Conservation (phyloP, 768 basidiomycete species). For the Boletus coccyginus region DNA sequence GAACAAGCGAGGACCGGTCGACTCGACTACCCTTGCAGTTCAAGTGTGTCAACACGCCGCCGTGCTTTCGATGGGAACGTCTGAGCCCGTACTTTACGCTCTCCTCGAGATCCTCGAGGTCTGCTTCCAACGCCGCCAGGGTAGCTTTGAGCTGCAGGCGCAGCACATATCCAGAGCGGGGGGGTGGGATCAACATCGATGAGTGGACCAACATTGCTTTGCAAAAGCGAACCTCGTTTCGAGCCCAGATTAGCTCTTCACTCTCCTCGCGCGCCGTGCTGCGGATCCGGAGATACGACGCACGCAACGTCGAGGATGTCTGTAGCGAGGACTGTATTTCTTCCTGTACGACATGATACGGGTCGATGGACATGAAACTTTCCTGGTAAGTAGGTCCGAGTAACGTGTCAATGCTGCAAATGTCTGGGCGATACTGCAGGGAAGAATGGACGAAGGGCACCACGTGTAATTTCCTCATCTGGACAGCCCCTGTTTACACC, state of each 20-base stretch:
- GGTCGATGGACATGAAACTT: constrained; percentile 64
- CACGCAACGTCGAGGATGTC: constrained; percentile 63
- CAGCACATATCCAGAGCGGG: too few species aligned
- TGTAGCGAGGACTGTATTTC: constrained; percentile 79
- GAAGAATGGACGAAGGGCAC: too few species aligned
- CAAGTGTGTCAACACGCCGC: constrained; percentile 1
- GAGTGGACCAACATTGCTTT: too few species aligned
- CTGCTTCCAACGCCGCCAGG: constrained; percentile 75
- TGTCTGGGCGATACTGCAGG: neutral
- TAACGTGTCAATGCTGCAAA: neutral
- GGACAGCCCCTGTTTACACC: too few species aligned
- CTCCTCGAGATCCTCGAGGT: constrained; percentile 91
- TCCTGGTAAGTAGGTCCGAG: neutral
- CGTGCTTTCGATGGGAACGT: neutral
- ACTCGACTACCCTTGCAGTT: constrained; percentile 73
- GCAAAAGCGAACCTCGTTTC: constrained; percentile 58
- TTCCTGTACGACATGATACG: constrained; percentile 82
- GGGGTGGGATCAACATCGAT: too few species aligned
- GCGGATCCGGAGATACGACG: constrained; percentile 76
- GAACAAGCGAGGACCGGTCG: constrained; percentile 79
- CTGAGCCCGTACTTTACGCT: constrained; percentile 71
- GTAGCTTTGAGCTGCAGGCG: constrained; percentile 67
- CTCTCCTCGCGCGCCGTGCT: constrained; percentile 70
- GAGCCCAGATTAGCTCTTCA: constrained; percentile 78
- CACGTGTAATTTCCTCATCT: too few species aligned